Base-by-base conservation (phyloP, 2,329 filamentous ascomycete genomes). In the Talaromyces atroroseus region DNA sequence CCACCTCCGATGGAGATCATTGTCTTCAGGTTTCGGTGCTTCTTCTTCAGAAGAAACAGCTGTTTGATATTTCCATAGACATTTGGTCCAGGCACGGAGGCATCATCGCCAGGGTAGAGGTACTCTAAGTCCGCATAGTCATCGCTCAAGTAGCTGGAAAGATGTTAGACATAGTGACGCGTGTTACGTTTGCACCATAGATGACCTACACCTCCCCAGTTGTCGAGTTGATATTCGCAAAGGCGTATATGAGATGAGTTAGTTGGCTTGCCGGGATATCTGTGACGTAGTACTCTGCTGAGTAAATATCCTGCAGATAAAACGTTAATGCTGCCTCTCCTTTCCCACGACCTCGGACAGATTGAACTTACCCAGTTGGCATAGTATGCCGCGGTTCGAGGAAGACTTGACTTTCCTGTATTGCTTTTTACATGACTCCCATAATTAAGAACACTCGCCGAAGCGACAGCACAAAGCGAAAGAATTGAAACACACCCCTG, bases 1-100 rank as follows among this genome's bases (percentile, higher is more conserved):
- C 86, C 94, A 16, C 90, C 90, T 40, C 90, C 90, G 57, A 95
- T 89, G 54, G 87, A 92, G 3, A 96, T 81, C 12, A 96, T 80
- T 2, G 87, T 80, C 72, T 95, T 95, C 56, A 95, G 73, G 52
- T 88, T 83, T 18, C 89, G 83, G 68, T 95, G 83, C 62, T 80
- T 74, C 73, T 90, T 86, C 77, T 95, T 95, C 51, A 88, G 78
- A 1, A 89, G 36, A 23, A 45, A 57, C 4, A 58, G 23, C 26
- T 58, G 57, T 26, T 58, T 58, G n/a, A 72, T 45, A 26, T 52
- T 51, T 16, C 54, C 54, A 14, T 47, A 56, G 12, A 56, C 44
- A 16, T 56, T 55, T n/a, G 29, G 47, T 42, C 49, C 49, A n/a
- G 49, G 20, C 5, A 21, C 49, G 2, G 48, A 23, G 14, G 14